A percentile compares a stretch with the other conserved stretches of the same genome.
These are phyloP conservation scores for Orbilia blumenaviensis DNA, from an alignment of 2,329 filamentous ascomycete genomes.

Conservation along the genomic window DNA sequence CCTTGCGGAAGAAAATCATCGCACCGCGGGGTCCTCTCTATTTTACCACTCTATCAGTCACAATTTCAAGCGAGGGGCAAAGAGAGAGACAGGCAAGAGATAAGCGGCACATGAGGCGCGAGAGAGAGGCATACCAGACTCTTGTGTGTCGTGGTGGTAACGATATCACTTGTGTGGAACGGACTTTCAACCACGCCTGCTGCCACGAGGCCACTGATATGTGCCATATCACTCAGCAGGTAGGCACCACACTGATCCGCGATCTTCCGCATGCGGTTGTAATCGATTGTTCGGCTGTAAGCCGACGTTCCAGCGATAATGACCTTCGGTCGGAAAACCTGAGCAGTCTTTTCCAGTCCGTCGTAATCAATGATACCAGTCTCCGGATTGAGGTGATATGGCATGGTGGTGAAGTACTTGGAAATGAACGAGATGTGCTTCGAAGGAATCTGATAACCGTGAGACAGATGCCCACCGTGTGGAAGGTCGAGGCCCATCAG, in stretches of 20 bases:
- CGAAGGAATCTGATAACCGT: slow-evolving; percentile 94
- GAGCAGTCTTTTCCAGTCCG: slow-evolving; percentile 84
- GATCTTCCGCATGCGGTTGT: slow-evolving; percentile 88
- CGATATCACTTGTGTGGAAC: slow-evolving; percentile 88
- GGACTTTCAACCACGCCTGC: slow-evolving; percentile 90
- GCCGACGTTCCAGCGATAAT: slow-evolving; percentile 94
- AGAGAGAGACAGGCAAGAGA: neutral
- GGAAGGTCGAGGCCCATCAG: slow-evolving; percentile 97
- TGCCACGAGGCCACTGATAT: slow-evolving; percentile 93
- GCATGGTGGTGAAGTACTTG: slow-evolving; percentile 98
- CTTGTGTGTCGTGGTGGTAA: slow-evolving; percentile 98
- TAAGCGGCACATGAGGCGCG: neutral
- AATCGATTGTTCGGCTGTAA: slow-evolving; percentile 96
- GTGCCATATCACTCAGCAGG: slow-evolving; percentile 93
- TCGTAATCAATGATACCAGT: slow-evolving; percentile 97
- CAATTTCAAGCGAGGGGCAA: neutral
- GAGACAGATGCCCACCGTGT: slow-evolving; percentile 93
- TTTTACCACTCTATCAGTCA: slow-evolving; percentile 4
- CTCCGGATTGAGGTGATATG: slow-evolving; percentile 87
- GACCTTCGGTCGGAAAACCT: slow-evolving; percentile 92
- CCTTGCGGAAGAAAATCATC: slow-evolving; percentile 98
- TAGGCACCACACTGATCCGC: slow-evolving; percentile 92
- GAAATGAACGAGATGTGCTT: slow-evolving; percentile 98
- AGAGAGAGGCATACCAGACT: slow-evolving; percentile 67
- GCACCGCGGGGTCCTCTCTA: slow-evolving; percentile 87